Evolutionary conservation across 2,329 filamentous ascomycete species (phyloP), one percentile per base, ranked within the genome.

Genomic region (Pyrenophora graminea): DNA sequence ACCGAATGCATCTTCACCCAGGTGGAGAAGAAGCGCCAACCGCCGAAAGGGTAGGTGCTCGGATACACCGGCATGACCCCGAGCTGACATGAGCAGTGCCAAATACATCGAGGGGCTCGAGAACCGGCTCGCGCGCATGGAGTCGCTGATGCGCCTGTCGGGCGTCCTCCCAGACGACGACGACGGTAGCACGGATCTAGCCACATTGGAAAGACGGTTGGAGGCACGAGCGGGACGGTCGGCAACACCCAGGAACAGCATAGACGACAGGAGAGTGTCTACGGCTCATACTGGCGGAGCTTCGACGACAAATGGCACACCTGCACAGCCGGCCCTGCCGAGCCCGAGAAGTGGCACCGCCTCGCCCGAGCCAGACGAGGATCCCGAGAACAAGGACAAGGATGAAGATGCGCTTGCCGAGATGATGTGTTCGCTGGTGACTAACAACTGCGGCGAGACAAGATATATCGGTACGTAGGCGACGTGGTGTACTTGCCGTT

Each of bases 401-500:
- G 89, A 96, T 64, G 89, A 96, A 1, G 92, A 95, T 71, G 87
- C 86, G 1, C 76, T 99, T 50, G 96, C 93, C 1, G 94, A 99
- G 76, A 94, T 97, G 88, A 97, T 99, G 94, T 97, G 93, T 74
- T 97, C 92, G 2, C 77, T 99, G 27, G 92, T 99, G 25, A 97
- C 93, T 1, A 97, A 96, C 69, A 91, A 93, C 63, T 89, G 85
- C 56, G 94, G 94, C 47, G 94, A 99, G 78, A 97, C 93, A 6
- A 83, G 94, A 74, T 99, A 96, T 70, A 96, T 97, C 62, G 94
- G 91, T 92, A 80, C 45, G 82, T 55, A 21, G 19, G 19, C 7
- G 15, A 23, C 15, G 0, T 21, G 19, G 19, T 21, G 25, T 17
- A 7, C n/a, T 12, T 15, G 8, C 4, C 15, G 18, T 23, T 8